Base-by-base conservation (phyloP, 768 basidiomycete genomes). In the Harrya chromipes region DNA sequence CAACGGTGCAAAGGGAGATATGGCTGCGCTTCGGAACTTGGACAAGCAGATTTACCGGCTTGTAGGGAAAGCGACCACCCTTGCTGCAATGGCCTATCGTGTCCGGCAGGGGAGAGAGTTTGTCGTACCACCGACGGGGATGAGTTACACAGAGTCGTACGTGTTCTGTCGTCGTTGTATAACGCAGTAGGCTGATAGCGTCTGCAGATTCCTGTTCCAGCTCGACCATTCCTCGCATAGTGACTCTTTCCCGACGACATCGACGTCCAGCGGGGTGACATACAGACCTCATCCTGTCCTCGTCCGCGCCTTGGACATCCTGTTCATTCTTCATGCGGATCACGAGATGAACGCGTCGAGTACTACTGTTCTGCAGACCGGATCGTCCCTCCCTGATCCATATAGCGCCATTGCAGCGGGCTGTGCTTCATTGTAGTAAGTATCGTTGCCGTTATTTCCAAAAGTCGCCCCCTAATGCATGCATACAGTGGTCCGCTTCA, bases 1-100 rank as follows among this genome's bases (percentile, higher is more conserved):
- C 4, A 79, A 77, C 49, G 82, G 82, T 19, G 81, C 87, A 10
- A 79, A 78, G 54, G 84, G 84, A 7, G 79, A 85, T 64, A 65
- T 72, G 24, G 75, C 64, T 0, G 90, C 89, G 4, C 77, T 94
- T 6, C 83, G 77, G 23, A 74, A 81, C 40, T 90, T 95, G 86
- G 93, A 94, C 68, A 91, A 90, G 73, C 93, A 94, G 67, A 93
- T 94, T 37, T 92, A 84, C 65, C 75, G 91, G 56, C 70, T 94
- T 6, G 87, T 93, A 45, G 92, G 93, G 37, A 94, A 94, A 64
- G 85, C 87, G 9, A 91, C 87, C 6, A 92, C 90, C 0, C 74
- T 94, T 35, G 92, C 92, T 53, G 90, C 92, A 80, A 94, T 94
- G 91, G 92, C 93, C 0, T 95, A 94, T 67, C 90, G 93, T 26